Evolutionary conservation across 2,329 filamentous ascomycete species (phyloP).

Genomic region (Chaetomium sp.): DNA sequence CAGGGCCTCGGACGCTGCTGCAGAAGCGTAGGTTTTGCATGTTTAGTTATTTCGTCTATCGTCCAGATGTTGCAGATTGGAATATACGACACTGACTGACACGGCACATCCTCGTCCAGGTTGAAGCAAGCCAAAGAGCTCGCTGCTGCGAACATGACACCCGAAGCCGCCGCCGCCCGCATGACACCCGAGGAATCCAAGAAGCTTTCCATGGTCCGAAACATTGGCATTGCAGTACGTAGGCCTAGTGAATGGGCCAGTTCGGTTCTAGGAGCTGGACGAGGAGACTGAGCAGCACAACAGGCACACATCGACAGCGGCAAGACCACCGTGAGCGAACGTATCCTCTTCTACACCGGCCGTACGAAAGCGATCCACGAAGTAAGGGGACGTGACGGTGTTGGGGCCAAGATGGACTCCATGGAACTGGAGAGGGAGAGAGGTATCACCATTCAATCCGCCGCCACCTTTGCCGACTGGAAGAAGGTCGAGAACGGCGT

Average conservation of each 20-base stretch:
- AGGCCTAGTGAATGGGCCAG: background rate
- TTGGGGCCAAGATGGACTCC: conserved; percentile 99
- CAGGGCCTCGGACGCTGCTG: conserved; percentile 32
- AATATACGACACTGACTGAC: too few species aligned
- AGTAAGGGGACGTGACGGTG: conserved; percentile 86
- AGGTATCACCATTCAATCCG: conserved; percentile 98
- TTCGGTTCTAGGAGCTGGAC: background rate
- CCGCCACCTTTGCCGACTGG: conserved; percentile 97
- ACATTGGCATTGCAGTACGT: conserved; percentile 92
- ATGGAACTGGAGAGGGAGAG: conserved; percentile 99
- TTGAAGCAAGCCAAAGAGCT: conserved; percentile 50
- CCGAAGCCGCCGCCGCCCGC: conserved; percentile 64
- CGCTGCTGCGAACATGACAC: conserved; percentile 43
- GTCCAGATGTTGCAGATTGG: background rate
- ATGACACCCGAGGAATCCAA: conserved; percentile 73
- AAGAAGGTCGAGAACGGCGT: conserved; percentile 64
- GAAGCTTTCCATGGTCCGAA: conserved; percentile 75
- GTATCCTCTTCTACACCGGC: conserved; percentile 96
- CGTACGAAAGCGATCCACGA: conserved; percentile 97
- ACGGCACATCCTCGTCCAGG: conserved; percentile 21
- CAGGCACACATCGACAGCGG: conserved; percentile 97
- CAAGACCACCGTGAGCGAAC: conserved; percentile 94
- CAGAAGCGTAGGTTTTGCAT: conserved; percentile 31
- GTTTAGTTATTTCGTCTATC: background rate
- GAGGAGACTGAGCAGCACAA: conserved; percentile 14